Conservation (phyloP, 2,329 filamentous ascomycete genomes). For the Paraphoma chrysanthemicola region DNA sequence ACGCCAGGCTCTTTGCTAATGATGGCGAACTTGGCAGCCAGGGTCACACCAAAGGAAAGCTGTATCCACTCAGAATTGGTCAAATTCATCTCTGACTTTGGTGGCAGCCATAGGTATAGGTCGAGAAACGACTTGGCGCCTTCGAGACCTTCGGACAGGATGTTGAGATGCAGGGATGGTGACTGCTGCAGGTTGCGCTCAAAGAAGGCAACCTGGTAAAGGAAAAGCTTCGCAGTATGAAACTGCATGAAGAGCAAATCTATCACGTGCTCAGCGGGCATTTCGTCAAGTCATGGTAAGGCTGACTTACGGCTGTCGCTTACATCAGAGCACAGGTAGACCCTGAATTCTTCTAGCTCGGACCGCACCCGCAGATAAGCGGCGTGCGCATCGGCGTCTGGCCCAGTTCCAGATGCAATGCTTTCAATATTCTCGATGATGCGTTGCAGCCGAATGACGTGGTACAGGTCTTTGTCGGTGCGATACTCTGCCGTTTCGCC, state of each 20-base stretch:
- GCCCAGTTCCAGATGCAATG: slow-evolving; percentile 20
- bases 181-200: slow-evolving; percentile 36
- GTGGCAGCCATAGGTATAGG: slow-evolving; percentile 45
- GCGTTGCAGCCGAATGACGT: slow-evolving; percentile 47
- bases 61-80: slow-evolving; percentile 53
- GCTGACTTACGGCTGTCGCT: slow-evolving; percentile 37
- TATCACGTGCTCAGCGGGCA: slow-evolving; percentile 17
- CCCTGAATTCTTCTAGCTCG: slow-evolving; percentile 44
- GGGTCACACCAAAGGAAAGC: slow-evolving; percentile 44
- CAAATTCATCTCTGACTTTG: slow-evolving; percentile 43
- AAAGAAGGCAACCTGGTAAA: slow-evolving; percentile 50
- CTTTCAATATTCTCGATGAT: slow-evolving; percentile 49
- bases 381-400: slow-evolving; percentile 34
- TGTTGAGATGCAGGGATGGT: slow-evolving; percentile 33
- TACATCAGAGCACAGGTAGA: slow-evolving; percentile 33
- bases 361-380: slow-evolving; percentile 39
- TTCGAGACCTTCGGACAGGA: slow-evolving; percentile 30
- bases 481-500: slow-evolving; percentile 38
- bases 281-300: background rate
- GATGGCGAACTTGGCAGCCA: slow-evolving; percentile 39
- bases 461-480: slow-evolving; percentile 46
- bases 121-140: slow-evolving; percentile 37
- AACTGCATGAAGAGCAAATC: slow-evolving; percentile 51
- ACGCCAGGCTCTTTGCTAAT: slow-evolving; percentile 32
- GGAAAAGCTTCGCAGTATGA: slow-evolving; percentile 48